Base-by-base conservation (phyloP, 805 yeast species). In the Lachancea cidri region DNA sequence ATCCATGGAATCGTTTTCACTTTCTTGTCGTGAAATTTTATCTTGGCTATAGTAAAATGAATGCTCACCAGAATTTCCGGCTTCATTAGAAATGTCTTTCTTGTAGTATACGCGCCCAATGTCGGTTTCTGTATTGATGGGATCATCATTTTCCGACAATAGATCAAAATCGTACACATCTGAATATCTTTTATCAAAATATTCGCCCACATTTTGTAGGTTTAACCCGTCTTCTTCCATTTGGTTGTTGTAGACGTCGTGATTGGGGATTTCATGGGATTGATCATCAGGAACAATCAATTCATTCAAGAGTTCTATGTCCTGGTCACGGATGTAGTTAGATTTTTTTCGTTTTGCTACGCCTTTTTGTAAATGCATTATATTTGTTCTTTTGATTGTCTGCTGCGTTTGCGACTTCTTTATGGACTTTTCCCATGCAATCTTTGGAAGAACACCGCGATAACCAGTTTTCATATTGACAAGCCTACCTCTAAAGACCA, bases 381-480 rank as follows among this genome's bases (percentile, higher is more conserved):
- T 15, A n/a, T 35, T 11, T 18, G 32, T 38, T 38, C 30, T 38
- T 35, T 13, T 41, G 9, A n/a, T 35, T 17, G n/a, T 24, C 18
- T 17, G 7, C 9, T 20, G 17, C 15, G n/a, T 7, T 13, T 13
- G 11, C 19, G 29, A 9, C 29, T 38, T 42, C 22, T 43, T 36
- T 19, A 55, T 17, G 7, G 58, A 49, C 33, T 50, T 58, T 29
- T 54, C 54, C 66, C 66, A 62, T 3, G 57, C 59, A 36, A 50
- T 41, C 32, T 48, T 52, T 3, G 66, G 66, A 15, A 62, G 42
- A 14, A 62, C 49, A 15, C 66, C 66, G 22, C 55, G 48, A 35
- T 54, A 62, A 1, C 63, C 66, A 3, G 53, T 55, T 35, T 48
- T 54, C 16, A 62, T 34, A 35, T 50, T 55, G 2, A 60, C 27